A percentile compares a stretch with the other conserved stretches of the same genome.
Conservation (phyloP, 495 filamentous ascomycete species). For the Elasticomyces elasticus region DNA sequence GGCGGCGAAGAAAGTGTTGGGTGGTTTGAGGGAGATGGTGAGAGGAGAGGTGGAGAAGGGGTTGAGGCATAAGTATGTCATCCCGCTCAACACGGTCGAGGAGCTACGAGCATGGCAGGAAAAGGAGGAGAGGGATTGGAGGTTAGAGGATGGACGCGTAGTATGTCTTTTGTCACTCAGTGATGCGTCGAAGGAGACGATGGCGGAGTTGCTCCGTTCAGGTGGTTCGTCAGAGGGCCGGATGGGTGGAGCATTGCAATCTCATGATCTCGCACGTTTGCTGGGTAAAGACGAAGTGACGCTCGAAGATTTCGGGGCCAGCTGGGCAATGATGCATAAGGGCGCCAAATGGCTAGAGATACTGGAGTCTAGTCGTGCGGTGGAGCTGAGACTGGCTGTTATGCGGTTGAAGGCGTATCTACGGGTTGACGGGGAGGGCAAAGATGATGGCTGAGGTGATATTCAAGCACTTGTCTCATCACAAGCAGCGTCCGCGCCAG, state of each 20-base stretch:
- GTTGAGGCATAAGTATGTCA: background rate
- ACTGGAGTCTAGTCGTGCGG: background rate
- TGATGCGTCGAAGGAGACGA: background rate
- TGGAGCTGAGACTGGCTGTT: background rate
- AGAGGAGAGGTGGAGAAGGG: background rate
- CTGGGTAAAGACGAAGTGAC: background rate
- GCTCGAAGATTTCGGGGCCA: background rate
- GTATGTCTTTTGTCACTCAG: background rate
- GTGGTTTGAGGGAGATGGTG: background rate
- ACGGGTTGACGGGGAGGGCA: too few species aligned
- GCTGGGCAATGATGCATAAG: background rate
- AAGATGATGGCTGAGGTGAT: too few species aligned
- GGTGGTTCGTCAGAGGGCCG: background rate
- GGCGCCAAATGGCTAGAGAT: background rate
- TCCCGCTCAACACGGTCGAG: background rate
- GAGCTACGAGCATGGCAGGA: background rate
- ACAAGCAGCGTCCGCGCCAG: too few species aligned
- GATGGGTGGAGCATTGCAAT: background rate
- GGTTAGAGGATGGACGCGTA: background rate
- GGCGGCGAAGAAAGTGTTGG: slow-evolving; percentile 3
- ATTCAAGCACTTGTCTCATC: too few species aligned
- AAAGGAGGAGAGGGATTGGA: background rate
- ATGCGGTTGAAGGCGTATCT: background rate
- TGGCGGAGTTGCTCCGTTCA: background rate
- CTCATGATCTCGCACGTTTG: background rate